phyloP scores from a whole-genome alignment of 495 filamentous ascomycete genomes.

The Amorphotheca resinae region DNA sequence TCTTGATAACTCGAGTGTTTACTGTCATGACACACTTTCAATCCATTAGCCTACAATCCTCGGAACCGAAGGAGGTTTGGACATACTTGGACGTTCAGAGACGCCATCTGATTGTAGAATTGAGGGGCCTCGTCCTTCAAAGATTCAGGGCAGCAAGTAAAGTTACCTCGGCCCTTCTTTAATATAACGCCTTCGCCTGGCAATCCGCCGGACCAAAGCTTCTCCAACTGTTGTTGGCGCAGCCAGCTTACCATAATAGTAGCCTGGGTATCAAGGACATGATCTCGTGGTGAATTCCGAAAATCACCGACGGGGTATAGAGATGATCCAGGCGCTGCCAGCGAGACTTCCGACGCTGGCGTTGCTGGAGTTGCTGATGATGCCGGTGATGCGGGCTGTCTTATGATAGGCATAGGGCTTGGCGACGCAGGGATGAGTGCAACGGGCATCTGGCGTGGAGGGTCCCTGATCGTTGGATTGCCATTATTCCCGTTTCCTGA shows the following conservation, averaged over 20 bases:
- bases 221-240: conserved; percentile 46
- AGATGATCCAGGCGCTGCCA: no score
- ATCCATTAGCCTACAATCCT: background rate
- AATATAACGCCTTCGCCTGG: conserved; percentile 48
- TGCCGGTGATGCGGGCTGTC: background rate
- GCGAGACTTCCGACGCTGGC: no score
- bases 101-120: conserved; percentile 36
- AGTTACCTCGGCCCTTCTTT: conserved; percentile 40
- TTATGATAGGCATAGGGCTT: background rate
- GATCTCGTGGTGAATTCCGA: conserved; percentile 27
- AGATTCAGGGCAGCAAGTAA: conserved; percentile 42
- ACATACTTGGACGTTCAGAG: conserved; percentile 44
- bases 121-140: conserved; percentile 34
- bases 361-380: no score
- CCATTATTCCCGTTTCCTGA: no score
- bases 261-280: conserved; percentile 38
- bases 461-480: no score
- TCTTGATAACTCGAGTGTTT: conserved; percentile 42
- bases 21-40: conserved; percentile 44
- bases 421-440: conserved; percentile 1
- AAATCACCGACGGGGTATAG: conserved; percentile 36
- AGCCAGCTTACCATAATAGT: conserved; percentile 51
- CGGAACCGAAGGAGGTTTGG: background rate
- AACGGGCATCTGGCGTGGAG: no score
- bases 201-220: conserved; percentile 41